Evolutionary conservation across 2,329 filamentous ascomycete species (phyloP), one percentile per base, ranked within the genome.

Genomic region (Kalmusia sp.): DNA sequence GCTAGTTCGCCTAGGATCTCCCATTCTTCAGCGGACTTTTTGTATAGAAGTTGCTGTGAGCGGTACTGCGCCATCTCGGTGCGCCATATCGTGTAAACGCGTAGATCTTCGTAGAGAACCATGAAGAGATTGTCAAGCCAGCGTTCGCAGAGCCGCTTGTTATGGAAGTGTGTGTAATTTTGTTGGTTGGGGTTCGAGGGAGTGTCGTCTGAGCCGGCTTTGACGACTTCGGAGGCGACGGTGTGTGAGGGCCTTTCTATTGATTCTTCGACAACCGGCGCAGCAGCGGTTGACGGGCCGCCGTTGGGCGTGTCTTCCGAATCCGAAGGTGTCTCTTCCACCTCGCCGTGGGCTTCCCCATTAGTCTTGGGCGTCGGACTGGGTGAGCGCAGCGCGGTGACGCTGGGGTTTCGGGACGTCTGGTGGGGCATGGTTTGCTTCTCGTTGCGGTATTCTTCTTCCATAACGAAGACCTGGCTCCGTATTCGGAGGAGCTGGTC

Each of bases 71-170:
- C 91, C 86, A 98, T 95, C 74, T 99, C 95, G 0, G 95, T 98
- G 51, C 95, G 89, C 95, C 95, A 99, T 74, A 99, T 99, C 11
- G 95, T 99, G 80, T 99, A 99, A 39, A 99, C 93, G 44, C 95
- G 91, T 15, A 99, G 84, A 69, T 99, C 95, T 75, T 99, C 95
- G 73, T 99, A 99, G 2, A 99, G 83, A 0, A 98, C 95, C 95
- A 99, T 99, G 79, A 99, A 99, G 19, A 99, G 83, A 67, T 96
- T 98, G 76, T 99, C 95, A 2, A 99, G 84, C 95, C 95, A 99
- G 63, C 95, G 87, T 76, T 99, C 95, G 69, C 95, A 99, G 1
- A 99, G 85, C 1, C 95, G 89, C 79, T 99, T 99, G 76, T 97
- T 96, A 72, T 96, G 95, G 70, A 99, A 92, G 64, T 93, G 91